Percentiles rank a stretch among this genome's conserved stretches.
Conservation (phyloP, 169 alveolate genomes). For the Babesia ovata region DNA sequence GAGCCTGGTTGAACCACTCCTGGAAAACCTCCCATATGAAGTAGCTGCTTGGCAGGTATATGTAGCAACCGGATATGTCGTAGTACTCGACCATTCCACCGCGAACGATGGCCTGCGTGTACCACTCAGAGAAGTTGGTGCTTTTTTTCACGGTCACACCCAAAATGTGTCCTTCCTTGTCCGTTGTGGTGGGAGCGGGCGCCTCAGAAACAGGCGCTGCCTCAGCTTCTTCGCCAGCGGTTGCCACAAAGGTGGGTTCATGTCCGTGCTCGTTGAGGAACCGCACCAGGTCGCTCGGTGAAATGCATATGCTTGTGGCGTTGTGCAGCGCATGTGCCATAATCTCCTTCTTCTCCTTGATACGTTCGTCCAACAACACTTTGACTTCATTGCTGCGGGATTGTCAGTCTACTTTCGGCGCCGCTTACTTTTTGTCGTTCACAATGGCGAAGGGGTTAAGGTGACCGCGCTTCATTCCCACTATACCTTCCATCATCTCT, state of each 20-base stretch:
- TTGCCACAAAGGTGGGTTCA: constrained; percentile 51
- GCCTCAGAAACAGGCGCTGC: constrained; percentile 12
- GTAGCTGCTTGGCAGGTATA: constrained; percentile 96
- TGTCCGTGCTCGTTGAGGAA: constrained; percentile 48
- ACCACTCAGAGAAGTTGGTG: constrained; percentile 86
- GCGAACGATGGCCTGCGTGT: constrained; percentile 90
- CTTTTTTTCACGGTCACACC: constrained; percentile 83
- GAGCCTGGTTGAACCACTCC: constrained; percentile 86
- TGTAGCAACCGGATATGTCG: constrained; percentile 99
- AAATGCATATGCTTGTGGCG: constrained; percentile 57
- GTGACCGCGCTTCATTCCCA: constrained; percentile 74
- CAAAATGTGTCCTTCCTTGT: constrained; percentile 48
- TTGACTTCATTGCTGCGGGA: constrained; percentile 23
- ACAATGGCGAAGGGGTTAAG: constrained; percentile 80
- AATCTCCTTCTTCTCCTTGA: constrained; percentile 55
- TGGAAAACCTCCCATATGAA: constrained; percentile 97
- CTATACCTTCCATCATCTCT: constrained; percentile 66
- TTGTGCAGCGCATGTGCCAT: constrained; percentile 64
- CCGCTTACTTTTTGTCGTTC: constrained; percentile 70
- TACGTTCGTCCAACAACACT: constrained; percentile 48
- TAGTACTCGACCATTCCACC: constrained; percentile 98
- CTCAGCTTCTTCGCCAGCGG: constrained; percentile 15
- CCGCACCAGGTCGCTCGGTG: constrained; percentile 43
- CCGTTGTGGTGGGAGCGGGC: constrained; percentile 11
- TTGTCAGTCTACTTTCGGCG: neutral